Evolutionary conservation across 768 basidiomycete species (phyloP).

Genomic region (Antrodiella citrinella): DNA sequence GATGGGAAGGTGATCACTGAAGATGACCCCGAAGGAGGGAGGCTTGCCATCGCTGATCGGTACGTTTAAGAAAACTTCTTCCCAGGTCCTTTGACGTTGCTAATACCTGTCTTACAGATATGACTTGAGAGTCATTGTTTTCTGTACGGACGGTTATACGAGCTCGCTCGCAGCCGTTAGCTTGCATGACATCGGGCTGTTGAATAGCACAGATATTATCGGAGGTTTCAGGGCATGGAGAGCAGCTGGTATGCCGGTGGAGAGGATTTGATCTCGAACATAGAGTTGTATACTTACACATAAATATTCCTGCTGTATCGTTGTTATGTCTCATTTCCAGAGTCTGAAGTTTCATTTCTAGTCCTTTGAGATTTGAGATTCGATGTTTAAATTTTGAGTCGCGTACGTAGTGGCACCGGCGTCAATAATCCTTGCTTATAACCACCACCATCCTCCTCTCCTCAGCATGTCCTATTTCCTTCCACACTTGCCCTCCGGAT

Average conservation of each 20-base stretch:
- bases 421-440: neutral
- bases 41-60: conserved; percentile 60
- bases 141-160: conserved; percentile 68
- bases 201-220: conserved; percentile 71
- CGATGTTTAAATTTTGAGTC: neutral
- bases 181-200: conserved; percentile 59
- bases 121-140: conserved; percentile 65
- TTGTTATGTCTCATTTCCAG: too few species aligned
- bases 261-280: neutral
- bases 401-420: neutral
- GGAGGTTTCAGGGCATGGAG: conserved; percentile 73
- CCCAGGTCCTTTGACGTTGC: neutral
- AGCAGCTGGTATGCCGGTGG: conserved; percentile 47
- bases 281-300: too few species aligned
- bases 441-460: neutral
- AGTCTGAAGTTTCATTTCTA: too few species aligned
- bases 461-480: conserved; percentile 78
- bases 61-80: too few species aligned
- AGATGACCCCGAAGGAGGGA: conserved; percentile 18
- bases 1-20: neutral
- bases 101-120: neutral
- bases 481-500: conserved; percentile 82
- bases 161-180: conserved; percentile 67
- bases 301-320: too few species aligned
- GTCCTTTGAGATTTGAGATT: too few species aligned